Evolutionary conservation across 1,284 basidiomycete species (phyloP), one percentile per base, ranked within the genome.

Genomic region (Phylloporus sp.): DNA sequence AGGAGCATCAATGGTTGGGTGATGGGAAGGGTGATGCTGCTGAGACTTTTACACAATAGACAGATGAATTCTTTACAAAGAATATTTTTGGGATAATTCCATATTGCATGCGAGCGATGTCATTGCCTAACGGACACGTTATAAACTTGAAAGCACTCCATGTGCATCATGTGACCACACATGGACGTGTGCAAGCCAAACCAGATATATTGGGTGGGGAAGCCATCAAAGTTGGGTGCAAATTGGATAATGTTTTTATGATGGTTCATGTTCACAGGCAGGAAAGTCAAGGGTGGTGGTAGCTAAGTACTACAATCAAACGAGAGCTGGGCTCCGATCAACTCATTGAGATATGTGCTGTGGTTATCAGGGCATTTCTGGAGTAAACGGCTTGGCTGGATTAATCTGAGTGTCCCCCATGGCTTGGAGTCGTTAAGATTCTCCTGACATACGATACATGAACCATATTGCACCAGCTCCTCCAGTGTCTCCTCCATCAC

Each of bases 371-470:
- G 93, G 69, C 91, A 93, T 64, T 85, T 86, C 51, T 96, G 87
- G 40, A 99, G 82, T 59, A 96, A 80, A 44, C 93, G 86, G 76
- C 96, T 98, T 0, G 95, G 90, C 74, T 99, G 97, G 8, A 99
- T 76, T 63, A 97, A 83, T 2, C 93, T 94, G n/a, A 99, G 84
- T 54, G 88, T 89, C 18, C 98, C 98, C 73, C 98, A 98, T 0
- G 93, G 83, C 64, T 87, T 85, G 18, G 84, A 79, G 1, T 83
- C 78, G 64, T 89, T 92, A 55, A 98, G 86, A 64, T 95, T 92
- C 76, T 99, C 98, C 76, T 99, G 98, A 72, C 98, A 99, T 12
- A 99, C 94, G 67, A 99, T 99, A 76, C 98, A 99, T 31, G 91
- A 92, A 2, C 97, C 98, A 67, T 91, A 91, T 29, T 88, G 88